phyloP scores from a whole-genome alignment of 202 grass and related monocot genomes.

The Dendrocalamus latiflorus region DNA sequence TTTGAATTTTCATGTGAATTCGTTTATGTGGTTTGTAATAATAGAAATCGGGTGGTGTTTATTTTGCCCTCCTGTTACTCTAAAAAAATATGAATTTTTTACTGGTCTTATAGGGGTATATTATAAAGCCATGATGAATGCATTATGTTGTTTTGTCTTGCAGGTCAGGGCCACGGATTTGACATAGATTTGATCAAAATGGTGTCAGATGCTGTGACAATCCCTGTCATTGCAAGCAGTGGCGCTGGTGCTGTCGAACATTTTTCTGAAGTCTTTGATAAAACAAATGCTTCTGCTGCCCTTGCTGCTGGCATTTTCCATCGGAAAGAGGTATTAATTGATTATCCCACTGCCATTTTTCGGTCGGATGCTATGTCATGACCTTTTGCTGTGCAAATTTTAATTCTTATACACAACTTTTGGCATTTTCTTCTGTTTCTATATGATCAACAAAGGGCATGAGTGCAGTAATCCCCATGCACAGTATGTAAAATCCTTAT shows the following conservation, averaged over 20 bases:
- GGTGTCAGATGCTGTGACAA: too few relatives aligned
- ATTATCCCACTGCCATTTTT: background rate
- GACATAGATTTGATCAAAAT: constrained; percentile 94
- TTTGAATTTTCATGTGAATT: background rate
- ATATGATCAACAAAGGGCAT: background rate
- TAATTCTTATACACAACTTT: background rate
- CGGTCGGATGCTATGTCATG: background rate
- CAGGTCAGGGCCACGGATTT: constrained; percentile 91
- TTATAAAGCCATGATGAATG: constrained; percentile 1
- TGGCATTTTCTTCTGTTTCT: background rate
- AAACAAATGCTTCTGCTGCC: constrained; percentile 92
- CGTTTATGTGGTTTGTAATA: too few relatives aligned
- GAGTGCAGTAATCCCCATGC: background rate
- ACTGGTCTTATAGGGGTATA: background rate
- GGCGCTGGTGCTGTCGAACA: constrained; percentile 72
- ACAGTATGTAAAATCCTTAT: background rate
- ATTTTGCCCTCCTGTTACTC: too few relatives aligned
- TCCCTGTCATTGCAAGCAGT: too few relatives aligned
- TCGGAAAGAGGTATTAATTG: constrained; percentile 68
- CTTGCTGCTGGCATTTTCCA: constrained; percentile 98
- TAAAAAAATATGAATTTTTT: too few relatives aligned
- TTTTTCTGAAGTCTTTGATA: constrained; percentile 85
- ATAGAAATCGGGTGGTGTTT: too few relatives aligned
- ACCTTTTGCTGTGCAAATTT: background rate
- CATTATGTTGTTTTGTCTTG: constrained; percentile 16